Evolutionary conservation across 441 rosid species (phyloP).

Genomic region (Pelargonium myrrhifolium): DNA sequence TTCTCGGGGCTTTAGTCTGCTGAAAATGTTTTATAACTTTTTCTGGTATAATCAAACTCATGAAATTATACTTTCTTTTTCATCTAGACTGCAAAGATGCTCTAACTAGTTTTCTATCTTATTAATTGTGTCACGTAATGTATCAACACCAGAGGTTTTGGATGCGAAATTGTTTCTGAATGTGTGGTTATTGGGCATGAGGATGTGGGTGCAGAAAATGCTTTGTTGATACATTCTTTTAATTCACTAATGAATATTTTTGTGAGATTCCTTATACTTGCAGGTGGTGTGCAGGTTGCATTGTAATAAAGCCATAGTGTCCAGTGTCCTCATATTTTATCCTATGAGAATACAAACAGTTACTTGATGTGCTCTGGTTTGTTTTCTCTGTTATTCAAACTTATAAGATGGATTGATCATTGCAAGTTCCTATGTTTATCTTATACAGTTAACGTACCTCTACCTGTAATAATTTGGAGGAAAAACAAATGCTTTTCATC

Average conservation of each 20-base stretch:
- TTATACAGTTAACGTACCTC: no score
- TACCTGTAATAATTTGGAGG: background rate
- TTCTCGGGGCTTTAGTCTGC: no score
- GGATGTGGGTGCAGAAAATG: background rate
- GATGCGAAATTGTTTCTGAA: background rate
- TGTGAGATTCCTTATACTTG: constrained; percentile 9
- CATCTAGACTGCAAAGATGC: background rate
- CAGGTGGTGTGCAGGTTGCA: constrained; percentile 11
- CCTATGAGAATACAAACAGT: background rate
- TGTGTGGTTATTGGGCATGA: background rate
- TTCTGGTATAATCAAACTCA: background rate
- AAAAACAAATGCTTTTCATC: background rate
- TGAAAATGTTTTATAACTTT: no score
- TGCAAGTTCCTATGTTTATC: background rate
- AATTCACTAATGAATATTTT: constrained; percentile 9
- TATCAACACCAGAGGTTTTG: background rate
- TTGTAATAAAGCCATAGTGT: background rate
- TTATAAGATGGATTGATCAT: constrained; percentile 4
- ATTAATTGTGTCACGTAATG: background rate
- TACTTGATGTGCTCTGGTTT: background rate
- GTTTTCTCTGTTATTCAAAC: background rate
- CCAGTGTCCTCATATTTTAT: background rate
- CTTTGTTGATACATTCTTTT: background rate
- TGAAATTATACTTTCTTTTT: background rate
- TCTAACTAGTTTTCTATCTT: background rate